Evolutionary conservation across 768 basidiomycete species (phyloP).

Genomic region (Kwoniella shandongensis): DNA sequence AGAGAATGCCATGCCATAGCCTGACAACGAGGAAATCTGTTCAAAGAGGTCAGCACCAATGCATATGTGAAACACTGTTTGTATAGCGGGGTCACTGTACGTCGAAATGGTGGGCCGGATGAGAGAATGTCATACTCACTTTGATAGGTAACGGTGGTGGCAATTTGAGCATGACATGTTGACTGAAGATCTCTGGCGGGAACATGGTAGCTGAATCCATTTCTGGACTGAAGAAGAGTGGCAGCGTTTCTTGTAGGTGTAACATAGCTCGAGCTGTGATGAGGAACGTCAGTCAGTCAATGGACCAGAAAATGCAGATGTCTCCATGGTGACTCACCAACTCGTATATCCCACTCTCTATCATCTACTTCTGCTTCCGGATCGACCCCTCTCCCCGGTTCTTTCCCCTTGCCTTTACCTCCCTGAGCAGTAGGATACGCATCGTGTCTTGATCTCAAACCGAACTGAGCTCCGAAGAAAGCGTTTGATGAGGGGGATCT

Average conservation of each 20-base stretch:
- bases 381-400: constrained; percentile 9
- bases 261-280: constrained; percentile 44
- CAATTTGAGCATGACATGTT: constrained; percentile 42
- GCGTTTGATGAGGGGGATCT: constrained; percentile 18
- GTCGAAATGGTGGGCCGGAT: not conserved
- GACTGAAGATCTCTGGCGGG: constrained; percentile 48
- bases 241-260: constrained; percentile 48
- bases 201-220: constrained; percentile 35
- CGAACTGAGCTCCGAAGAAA: constrained; percentile 37
- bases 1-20: constrained; percentile 45
- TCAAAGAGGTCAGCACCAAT: constrained; percentile 1
- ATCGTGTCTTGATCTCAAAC: constrained; percentile 8
- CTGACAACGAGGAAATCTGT: constrained; percentile 45
- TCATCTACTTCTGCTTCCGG: constrained; percentile 46
- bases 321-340: constrained; percentile 38
- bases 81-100: too few relatives aligned
- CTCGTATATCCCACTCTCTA: constrained; percentile 50
- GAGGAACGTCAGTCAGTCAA: too few relatives aligned
- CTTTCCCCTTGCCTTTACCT: constrained; percentile 35
- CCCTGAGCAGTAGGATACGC: not conserved
- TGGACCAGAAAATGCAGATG: not conserved
- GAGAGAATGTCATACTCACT: constrained; percentile 26
- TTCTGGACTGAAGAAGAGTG: constrained; percentile 41
- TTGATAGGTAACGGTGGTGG: constrained; percentile 50
- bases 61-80: not conserved